Conservation (phyloP, 2,329 filamentous ascomycete genomes). For the Aspergillus sp. region DNA sequence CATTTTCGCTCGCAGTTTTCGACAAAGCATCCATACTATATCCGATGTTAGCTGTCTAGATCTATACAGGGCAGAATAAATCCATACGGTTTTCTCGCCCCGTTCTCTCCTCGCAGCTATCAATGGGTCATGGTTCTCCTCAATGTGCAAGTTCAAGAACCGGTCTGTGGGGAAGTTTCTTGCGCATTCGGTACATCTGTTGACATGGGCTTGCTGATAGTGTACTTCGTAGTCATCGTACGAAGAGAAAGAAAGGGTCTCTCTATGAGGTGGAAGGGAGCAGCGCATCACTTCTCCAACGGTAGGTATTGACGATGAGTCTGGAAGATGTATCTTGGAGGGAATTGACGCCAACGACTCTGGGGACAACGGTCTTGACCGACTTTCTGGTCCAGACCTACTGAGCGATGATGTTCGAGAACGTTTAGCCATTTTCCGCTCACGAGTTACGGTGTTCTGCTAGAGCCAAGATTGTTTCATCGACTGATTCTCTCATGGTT, state of each 20-base stretch:
- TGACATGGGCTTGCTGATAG: conserved; percentile 78
- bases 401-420: conserved; percentile 50
- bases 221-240: conserved; percentile 86
- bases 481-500: not conserved
- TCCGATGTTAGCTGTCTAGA: not conserved
- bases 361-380: conserved; percentile 35
- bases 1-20: conserved; percentile 86
- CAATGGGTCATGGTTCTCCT: conserved; percentile 88
- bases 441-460: not conserved
- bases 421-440: conserved; percentile 62
- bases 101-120: conserved; percentile 71
- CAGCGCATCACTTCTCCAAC: conserved; percentile 70
- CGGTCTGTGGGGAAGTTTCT: conserved; percentile 87
- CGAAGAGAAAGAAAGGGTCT: conserved; percentile 70
- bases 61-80: not conserved
- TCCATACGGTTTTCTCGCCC: conserved; percentile 81
- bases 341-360: conserved; percentile 28
- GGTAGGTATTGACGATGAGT: conserved; percentile 40
- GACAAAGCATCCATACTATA: conserved; percentile 87
- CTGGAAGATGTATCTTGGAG: conserved; percentile 66
- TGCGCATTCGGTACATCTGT: conserved; percentile 81
- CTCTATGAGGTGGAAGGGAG: conserved; percentile 76
- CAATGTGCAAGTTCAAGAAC: conserved; percentile 80
- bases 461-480: not conserved
- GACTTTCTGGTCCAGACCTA: conserved; percentile 23